phyloP scores from a whole-genome alignment of 306 rosid species.

The Prinsepia uniflora region DNA sequence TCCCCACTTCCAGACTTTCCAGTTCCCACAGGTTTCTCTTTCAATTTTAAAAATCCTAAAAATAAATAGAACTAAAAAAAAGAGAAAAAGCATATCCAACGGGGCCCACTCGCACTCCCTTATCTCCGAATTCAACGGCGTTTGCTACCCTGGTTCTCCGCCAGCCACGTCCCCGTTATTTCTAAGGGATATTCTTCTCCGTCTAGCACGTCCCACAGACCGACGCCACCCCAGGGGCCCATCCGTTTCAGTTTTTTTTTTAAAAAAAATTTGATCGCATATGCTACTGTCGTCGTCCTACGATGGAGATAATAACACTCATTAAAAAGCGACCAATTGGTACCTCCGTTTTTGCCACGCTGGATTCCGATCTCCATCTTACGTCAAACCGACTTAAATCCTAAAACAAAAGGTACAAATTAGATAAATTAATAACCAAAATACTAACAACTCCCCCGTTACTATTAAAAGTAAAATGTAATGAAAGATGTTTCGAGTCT shows the following conservation, averaged over 20 bases:
- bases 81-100: not conserved
- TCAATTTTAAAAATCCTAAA: too few relatives aligned
- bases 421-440: not conserved
- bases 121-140: conserved; percentile 23
- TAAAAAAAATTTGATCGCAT: not conserved
- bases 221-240: not conserved
- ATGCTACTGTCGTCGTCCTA: not conserved
- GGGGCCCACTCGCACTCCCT: conserved; percentile 19
- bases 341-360: conserved; percentile 17
- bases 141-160: not conserved
- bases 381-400: conserved; percentile 17
- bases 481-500: too few relatives aligned
- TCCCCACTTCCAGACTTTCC: not conserved
- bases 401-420: not conserved
- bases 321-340: conserved; percentile 29
- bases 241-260: not conserved
- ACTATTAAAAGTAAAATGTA: too few relatives aligned
- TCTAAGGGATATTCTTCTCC: conserved; percentile 7
- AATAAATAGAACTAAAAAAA: too few relatives aligned
- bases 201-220: not conserved
- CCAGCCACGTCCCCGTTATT: conserved; percentile 15
- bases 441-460: too few relatives aligned
- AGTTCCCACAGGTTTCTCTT: not conserved
- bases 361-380: conserved; percentile 7
- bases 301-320: conserved; percentile 19